These are phyloP conservation scores for Sugiyamaella marilandica DNA, from an alignment of 805 yeast genomes.

Conservation along the genomic window DNA sequence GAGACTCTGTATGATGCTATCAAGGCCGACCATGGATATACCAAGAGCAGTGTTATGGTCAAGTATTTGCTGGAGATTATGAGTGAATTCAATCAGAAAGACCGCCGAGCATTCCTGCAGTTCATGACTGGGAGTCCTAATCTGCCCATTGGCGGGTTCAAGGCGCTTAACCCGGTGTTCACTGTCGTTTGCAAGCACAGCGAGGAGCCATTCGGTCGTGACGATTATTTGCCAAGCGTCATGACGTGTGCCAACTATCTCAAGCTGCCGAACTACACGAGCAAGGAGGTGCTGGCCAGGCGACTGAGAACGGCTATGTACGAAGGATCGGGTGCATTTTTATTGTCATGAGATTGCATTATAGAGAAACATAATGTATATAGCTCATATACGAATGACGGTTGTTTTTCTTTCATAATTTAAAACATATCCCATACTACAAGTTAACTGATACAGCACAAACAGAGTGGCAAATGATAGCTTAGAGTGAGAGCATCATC, in stretches of 20 bases:
- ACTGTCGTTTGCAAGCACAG: slow-evolving; percentile 78
- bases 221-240: slow-evolving; percentile 88
- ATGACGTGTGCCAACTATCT: slow-evolving; percentile 97
- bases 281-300: slow-evolving; percentile 52
- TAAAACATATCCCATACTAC: too few relatives aligned
- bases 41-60: slow-evolving; percentile 61
- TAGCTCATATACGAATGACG: too few relatives aligned
- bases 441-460: too few relatives aligned
- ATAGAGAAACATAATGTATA: neutral
- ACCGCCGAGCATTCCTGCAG: slow-evolving; percentile 72
- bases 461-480: too few relatives aligned
- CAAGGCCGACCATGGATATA: slow-evolving; percentile 88
- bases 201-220: slow-evolving; percentile 65
- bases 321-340: slow-evolving; percentile 87
- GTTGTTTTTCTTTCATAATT: too few relatives aligned
- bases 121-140: slow-evolving; percentile 92
- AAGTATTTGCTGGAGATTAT: slow-evolving; percentile 58
- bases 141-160: slow-evolving; percentile 91
- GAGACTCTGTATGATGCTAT: slow-evolving; percentile 53
- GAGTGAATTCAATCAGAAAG: slow-evolving; percentile 46
- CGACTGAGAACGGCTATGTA: slow-evolving; percentile 65
- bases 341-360: slow-evolving; percentile 50
- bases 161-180: slow-evolving; percentile 69
- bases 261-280: slow-evolving; percentile 78
- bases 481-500: too few relatives aligned